Percentiles rank a stretch among this genome's conserved stretches.
phyloP scores from a whole-genome alignment of 2,329 filamentous ascomycete species.

The Berkeleyomyces basicola region DNA sequence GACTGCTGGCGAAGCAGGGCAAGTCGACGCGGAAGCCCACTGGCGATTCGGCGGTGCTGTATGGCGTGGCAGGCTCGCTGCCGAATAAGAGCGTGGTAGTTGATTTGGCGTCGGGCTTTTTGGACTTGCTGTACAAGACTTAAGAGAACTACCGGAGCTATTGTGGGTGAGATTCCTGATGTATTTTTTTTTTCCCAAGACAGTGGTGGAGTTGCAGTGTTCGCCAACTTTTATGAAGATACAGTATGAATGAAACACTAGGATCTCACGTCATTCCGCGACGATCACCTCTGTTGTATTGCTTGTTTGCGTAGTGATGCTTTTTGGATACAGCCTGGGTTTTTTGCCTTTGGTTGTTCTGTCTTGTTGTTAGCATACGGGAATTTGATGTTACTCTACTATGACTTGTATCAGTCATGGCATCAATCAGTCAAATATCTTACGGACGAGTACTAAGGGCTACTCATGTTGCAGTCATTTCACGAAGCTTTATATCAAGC shows the following conservation, averaged over 20 bases:
- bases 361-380: neutral
- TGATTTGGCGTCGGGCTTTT: slow-evolving; percentile 74
- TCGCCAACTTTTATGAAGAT: no score
- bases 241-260: no score
- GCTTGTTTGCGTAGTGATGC: neutral
- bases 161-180: no score
- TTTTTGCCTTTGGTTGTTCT: neutral
- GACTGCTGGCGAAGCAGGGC: slow-evolving; percentile 52
- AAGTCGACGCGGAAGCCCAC: slow-evolving; percentile 47
- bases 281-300: neutral
- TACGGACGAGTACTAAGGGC: no score
- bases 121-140: slow-evolving; percentile 85
- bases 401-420: no score
- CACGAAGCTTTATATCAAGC: neutral
- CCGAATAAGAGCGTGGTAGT: slow-evolving; percentile 93
- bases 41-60: slow-evolving; percentile 73
- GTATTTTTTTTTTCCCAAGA: no score
- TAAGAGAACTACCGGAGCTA: slow-evolving; percentile 20
- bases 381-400: neutral
- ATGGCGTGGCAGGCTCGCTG: slow-evolving; percentile 85
- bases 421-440: no score
- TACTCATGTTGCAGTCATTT: no score
- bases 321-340: neutral
- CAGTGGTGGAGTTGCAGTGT: no score
- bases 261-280: no score